phyloP scores from a whole-genome alignment of 2,329 filamentous ascomycete species.

The Ceratocystis albifundus region DNA sequence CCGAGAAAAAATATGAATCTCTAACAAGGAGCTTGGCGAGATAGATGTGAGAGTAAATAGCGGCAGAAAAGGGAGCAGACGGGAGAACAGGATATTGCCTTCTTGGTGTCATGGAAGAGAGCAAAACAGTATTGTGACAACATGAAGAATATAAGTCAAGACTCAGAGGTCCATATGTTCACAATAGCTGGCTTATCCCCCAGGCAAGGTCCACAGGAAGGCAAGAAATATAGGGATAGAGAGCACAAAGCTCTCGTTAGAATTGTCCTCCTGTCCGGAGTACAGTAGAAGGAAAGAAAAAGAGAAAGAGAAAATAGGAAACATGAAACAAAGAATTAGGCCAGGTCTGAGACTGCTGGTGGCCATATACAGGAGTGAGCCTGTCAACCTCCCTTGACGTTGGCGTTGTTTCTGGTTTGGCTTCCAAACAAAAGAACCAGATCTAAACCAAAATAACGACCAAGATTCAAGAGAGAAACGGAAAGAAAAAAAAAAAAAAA shows the following conservation, averaged over 20 bases:
- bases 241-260: not conserved
- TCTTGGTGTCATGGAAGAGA: not conserved
- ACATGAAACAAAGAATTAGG: conserved; percentile 6
- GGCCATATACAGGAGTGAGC: conserved; percentile 11
- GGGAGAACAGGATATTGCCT: not conserved
- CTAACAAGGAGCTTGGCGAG: not conserved
- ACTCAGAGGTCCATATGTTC: not conserved
- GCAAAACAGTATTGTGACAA: not conserved
- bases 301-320: conserved; percentile 13
- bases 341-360: conserved; percentile 14
- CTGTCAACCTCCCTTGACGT: not conserved
- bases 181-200: not conserved
- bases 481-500: not conserved
- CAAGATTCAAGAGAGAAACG: conserved; percentile 4
- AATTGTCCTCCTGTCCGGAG: not conserved
- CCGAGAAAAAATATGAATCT: not conserved
- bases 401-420: not conserved
- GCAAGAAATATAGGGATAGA: not conserved
- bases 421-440: not conserved
- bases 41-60: conserved; percentile 11
- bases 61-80: not conserved
- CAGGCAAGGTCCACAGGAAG: not conserved
- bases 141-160: not conserved
- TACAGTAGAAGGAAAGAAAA: conserved; percentile 7
- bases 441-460: not conserved